Percentiles rank a stretch among this genome's conserved stretches.
phyloP scores from a whole-genome alignment of 331 rosid genomes.

The Pyracantha coccinea region DNA sequence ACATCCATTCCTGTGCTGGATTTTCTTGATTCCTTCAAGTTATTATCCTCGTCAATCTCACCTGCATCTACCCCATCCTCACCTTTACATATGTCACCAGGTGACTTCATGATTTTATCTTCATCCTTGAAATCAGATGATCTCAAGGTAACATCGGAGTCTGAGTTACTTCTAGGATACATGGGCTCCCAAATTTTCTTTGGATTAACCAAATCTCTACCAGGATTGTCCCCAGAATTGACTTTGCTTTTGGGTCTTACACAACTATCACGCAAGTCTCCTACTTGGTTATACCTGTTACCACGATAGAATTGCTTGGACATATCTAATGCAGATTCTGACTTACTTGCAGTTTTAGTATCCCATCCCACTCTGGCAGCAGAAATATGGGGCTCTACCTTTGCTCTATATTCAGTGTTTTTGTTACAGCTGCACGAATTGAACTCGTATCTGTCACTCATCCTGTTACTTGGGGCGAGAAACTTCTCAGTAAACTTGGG shows the following conservation, averaged over 20 bases:
- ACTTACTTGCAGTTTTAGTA: slow-evolving; percentile 41
- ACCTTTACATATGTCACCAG: slow-evolving; percentile 23
- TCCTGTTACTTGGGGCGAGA: slow-evolving; percentile 43
- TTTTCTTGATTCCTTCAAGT: slow-evolving; percentile 35
- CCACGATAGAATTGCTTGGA: slow-evolving; percentile 67
- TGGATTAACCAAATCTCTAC: slow-evolving; percentile 55
- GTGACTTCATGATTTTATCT: slow-evolving; percentile 35
- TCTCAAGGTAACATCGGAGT: slow-evolving; percentile 50
- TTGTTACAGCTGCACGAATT: slow-evolving; percentile 75
- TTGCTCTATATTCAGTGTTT: slow-evolving; percentile 53
- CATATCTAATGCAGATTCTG: slow-evolving; percentile 51
- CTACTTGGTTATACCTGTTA: slow-evolving; percentile 50
- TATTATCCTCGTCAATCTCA: slow-evolving; percentile 37
- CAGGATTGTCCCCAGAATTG: slow-evolving; percentile 35
- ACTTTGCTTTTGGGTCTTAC: slow-evolving; percentile 65
- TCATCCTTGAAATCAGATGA: slow-evolving; percentile 32
- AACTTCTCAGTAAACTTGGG: slow-evolving; percentile 60
- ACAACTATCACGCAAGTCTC: slow-evolving; percentile 48
- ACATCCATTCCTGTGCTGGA: slow-evolving; percentile 28
- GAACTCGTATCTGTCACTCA: slow-evolving; percentile 54
- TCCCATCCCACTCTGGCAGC: slow-evolving; percentile 43
- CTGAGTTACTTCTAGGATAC: slow-evolving; percentile 59
- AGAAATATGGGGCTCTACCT: slow-evolving; percentile 52
- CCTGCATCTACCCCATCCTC: slow-evolving; percentile 28
- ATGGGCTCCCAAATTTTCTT: slow-evolving; percentile 91